A percentile compares a stretch with the other conserved stretches of the same genome.
Conservation (phyloP, 106 monocot genomes). For the Iris macrosiphon region DNA sequence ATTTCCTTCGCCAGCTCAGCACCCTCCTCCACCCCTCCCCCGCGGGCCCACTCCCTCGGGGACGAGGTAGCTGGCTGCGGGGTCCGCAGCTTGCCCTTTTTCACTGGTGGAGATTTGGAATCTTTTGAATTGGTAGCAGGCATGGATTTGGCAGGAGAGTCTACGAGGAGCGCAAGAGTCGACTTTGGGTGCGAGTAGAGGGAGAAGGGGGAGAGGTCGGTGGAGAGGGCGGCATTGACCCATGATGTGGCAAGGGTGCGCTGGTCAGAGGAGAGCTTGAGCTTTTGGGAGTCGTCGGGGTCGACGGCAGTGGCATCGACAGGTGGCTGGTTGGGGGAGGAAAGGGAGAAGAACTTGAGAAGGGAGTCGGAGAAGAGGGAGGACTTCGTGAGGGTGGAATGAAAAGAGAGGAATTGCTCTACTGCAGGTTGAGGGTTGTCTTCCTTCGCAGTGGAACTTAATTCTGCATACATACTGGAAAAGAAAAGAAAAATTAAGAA, state of each 20-base stretch:
- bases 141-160: conserved; percentile 18
- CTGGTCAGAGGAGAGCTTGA: conserved; percentile 32
- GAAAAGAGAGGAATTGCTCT: conserved; percentile 77
- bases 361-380: conserved; percentile 54
- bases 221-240: conserved; percentile 56
- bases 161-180: conserved; percentile 44
- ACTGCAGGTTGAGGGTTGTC: conserved; percentile 69
- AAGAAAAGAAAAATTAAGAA: not conserved
- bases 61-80: not conserved
- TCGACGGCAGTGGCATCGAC: not conserved
- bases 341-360: conserved; percentile 9
- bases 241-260: conserved; percentile 25
- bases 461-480: conserved; percentile 74
- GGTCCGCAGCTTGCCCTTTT: not conserved
- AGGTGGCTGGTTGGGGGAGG: conserved; percentile 22
- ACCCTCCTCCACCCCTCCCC: conserved; percentile 61
- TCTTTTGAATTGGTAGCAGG: conserved; percentile 10
- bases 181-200: conserved; percentile 29
- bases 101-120: conserved; percentile 10
- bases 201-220: conserved; percentile 57
- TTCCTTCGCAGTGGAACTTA: conserved; percentile 59
- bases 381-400: conserved; percentile 40
- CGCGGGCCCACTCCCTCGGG: conserved; percentile 54
- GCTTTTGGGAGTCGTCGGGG: conserved; percentile 28
- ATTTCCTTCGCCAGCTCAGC: conserved; percentile 45